Evolutionary conservation across 805 yeast genomes (phyloP).

Genomic region (Yarrowia bubula): DNA sequence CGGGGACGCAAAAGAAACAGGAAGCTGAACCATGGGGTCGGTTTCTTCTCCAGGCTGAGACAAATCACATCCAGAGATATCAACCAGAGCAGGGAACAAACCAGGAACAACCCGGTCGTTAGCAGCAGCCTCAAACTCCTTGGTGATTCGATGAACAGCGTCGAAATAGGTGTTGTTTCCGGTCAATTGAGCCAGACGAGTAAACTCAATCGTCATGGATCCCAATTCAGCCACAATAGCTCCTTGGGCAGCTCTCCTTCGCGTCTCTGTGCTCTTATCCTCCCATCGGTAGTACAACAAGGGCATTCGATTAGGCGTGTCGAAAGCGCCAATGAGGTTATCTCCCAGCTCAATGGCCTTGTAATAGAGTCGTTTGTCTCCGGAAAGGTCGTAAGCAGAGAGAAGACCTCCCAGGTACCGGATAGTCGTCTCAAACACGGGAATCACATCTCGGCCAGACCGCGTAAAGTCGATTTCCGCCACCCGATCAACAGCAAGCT

Average conservation of each 20-base stretch:
- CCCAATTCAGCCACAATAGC: conserved; percentile 49
- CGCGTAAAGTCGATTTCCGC: conserved; percentile 43
- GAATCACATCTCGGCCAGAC: conserved; percentile 45
- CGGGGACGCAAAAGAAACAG: not conserved
- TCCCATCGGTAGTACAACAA: conserved; percentile 47
- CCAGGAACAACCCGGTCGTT: conserved; percentile 43
- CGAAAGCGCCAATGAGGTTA: conserved; percentile 53
- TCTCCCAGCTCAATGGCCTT: conserved; percentile 50
- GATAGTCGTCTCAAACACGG: conserved; percentile 52
- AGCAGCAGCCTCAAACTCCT: conserved; percentile 41
- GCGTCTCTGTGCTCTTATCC: conserved; percentile 30
- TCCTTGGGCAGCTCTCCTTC: conserved; percentile 36
- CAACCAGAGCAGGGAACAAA: conserved; percentile 47
- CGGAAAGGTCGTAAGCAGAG: conserved; percentile 52
- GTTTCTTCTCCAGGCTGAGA: conserved; percentile 24
- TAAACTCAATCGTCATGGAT: conserved; percentile 52
- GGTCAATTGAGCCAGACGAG: conserved; percentile 52
- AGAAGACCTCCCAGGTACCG: conserved; percentile 54
- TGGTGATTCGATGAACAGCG: conserved; percentile 48
- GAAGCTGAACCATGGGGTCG: conserved; percentile 6
- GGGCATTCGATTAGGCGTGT: conserved; percentile 59
- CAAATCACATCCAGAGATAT: conserved; percentile 51
- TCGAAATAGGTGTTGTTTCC: conserved; percentile 50
- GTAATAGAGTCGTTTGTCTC: conserved; percentile 38
- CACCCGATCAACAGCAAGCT: conserved; percentile 43